phyloP scores from a whole-genome alignment of 106 monocot genomes.

The Platanthera guangdongensis region DNA sequence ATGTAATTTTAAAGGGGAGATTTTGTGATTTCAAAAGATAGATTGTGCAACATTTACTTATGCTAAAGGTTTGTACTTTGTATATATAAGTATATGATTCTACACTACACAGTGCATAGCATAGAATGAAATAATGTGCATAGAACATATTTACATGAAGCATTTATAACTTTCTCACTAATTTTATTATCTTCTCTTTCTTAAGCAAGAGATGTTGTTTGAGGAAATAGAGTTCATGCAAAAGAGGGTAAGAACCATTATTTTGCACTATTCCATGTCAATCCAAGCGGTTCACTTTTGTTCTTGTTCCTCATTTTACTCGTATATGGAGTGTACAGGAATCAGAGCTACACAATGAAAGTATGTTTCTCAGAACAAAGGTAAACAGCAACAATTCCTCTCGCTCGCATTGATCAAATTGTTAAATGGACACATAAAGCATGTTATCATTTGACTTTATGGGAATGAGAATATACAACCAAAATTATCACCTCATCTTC shows the following conservation, averaged over 20 bases:
- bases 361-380: slow-evolving; percentile 7
- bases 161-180: background rate
- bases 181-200: background rate
- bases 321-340: background rate
- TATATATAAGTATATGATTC: no score
- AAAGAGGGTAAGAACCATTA: slow-evolving; percentile 1
- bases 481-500: no score
- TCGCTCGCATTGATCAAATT: background rate
- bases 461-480: no score
- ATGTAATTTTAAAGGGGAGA: no score
- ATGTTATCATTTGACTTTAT: no score
- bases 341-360: slow-evolving; percentile 4
- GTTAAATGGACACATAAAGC: no score
- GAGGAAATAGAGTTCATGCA: slow-evolving; percentile 11
- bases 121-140: background rate
- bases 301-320: background rate
- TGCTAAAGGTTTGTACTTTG: no score
- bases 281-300: background rate
- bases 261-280: background rate
- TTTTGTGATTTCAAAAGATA: no score
- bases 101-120: no score
- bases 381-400: background rate
- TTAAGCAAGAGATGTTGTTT: slow-evolving; percentile 11
- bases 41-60: no score
- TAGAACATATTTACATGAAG: background rate